Conservation (phyloP, 1,284 basidiomycete species). For the Heterobasidion irregulare region DNA sequence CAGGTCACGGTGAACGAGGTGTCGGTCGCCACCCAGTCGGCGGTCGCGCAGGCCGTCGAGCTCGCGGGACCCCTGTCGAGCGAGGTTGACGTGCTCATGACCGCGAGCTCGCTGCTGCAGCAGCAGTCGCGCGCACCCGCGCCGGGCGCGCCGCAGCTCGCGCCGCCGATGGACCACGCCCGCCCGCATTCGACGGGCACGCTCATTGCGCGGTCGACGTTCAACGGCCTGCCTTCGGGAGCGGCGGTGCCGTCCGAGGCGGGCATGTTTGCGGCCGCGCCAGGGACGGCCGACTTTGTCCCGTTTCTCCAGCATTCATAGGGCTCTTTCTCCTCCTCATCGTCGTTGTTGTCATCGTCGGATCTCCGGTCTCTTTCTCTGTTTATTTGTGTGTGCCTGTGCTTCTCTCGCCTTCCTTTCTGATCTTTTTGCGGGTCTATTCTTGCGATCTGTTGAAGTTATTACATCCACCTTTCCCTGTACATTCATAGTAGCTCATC, state of each 20-base stretch:
- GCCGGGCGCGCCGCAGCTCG: constrained; percentile 1
- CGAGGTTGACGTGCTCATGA: constrained; percentile 61
- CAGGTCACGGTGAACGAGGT: constrained; percentile 71
- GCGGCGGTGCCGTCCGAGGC: constrained; percentile 7
- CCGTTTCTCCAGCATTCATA: constrained; percentile 10
- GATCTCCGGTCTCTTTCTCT: not conserved
- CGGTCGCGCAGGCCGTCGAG: constrained; percentile 62
- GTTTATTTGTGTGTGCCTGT: not conserved
- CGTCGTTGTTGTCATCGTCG: not conserved
- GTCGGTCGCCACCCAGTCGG: constrained; percentile 67
- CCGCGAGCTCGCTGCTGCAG: constrained; percentile 53
- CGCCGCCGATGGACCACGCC: not conserved
- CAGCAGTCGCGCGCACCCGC: constrained; percentile 20
- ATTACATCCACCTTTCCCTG: constrained; percentile 3
- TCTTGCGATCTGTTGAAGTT: constrained; percentile 1
- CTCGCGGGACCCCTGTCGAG: constrained; percentile 51
- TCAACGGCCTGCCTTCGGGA: not conserved
- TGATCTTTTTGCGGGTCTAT: not conserved
- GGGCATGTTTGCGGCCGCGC: not conserved
- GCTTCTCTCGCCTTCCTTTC: not conserved
- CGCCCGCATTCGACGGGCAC: constrained; percentile 3
- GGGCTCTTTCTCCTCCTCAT: not conserved
- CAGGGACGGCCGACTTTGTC: constrained; percentile 4
- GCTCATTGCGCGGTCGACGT: constrained; percentile 17
- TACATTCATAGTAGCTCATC: constrained; percentile 1